phyloP scores from a whole-genome alignment of 2,329 filamentous ascomycete genomes.

The Diaporthe australafricana region DNA sequence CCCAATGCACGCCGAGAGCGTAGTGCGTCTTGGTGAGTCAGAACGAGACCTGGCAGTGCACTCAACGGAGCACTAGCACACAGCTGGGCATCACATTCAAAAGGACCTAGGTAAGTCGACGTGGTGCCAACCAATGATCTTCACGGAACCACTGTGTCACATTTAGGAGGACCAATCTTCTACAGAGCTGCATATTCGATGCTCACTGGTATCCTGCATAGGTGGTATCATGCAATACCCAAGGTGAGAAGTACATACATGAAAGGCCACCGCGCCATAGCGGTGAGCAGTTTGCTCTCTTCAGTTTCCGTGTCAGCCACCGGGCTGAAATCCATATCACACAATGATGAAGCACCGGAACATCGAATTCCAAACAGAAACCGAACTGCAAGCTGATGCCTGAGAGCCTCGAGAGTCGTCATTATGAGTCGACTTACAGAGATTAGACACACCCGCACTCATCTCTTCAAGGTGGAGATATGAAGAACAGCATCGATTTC shows the following conservation, averaged over 20 bases:
- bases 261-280: background rate
- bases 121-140: background rate
- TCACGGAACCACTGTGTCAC: too few relatives aligned
- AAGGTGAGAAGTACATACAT: background rate
- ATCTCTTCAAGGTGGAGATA: slow-evolving; percentile 4
- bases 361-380: background rate
- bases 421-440: background rate
- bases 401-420: background rate
- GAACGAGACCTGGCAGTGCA: background rate
- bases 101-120: background rate
- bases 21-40: background rate
- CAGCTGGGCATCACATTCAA: background rate
- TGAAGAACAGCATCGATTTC: slow-evolving; percentile 4
- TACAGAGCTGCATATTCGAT: too few relatives aligned
- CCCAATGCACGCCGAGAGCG: background rate
- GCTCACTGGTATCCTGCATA: too few relatives aligned
- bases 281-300: too few relatives aligned
- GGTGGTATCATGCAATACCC: too few relatives aligned
- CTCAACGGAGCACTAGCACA: background rate
- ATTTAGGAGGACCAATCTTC: too few relatives aligned
- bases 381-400: too few relatives aligned
- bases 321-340: too few relatives aligned
- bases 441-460: background rate
- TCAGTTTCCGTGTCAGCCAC: background rate
- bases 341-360: background rate